phyloP scores from a whole-genome alignment of 306 rosid species.

The Abrus precatorius region DNA sequence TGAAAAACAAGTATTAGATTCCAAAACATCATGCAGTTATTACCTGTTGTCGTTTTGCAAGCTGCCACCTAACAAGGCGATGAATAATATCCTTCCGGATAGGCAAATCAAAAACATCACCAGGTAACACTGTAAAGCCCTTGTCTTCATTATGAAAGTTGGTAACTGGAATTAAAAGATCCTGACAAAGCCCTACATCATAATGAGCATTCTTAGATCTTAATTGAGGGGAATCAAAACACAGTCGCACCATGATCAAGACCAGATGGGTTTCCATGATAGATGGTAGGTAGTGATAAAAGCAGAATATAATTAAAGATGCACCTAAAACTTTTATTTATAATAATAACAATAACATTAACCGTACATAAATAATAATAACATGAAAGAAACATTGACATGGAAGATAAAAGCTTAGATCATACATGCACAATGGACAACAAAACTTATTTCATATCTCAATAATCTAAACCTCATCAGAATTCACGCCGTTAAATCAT shows the following conservation, averaged over 20 bases:
- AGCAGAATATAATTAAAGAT: slow-evolving; percentile 20
- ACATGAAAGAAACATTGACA: background rate
- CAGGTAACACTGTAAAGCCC: slow-evolving; percentile 90
- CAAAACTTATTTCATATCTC: slow-evolving; percentile 4
- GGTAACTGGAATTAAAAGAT: slow-evolving; percentile 89
- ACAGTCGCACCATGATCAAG: background rate
- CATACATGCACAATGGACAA: background rate
- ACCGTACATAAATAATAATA: background rate
- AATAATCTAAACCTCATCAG: background rate
- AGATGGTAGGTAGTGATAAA: slow-evolving; percentile 31
- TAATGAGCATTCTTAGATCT: slow-evolving; percentile 32
- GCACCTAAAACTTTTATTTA: slow-evolving; percentile 21
- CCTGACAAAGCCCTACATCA: slow-evolving; percentile 78
- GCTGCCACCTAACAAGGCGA: slow-evolving; percentile 94
- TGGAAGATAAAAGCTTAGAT: slow-evolving; percentile 7
- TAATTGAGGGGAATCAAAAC: slow-evolving; percentile 15
- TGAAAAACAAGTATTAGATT: slow-evolving; percentile 37
- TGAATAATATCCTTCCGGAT: slow-evolving; percentile 93
- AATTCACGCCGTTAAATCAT: slow-evolving; percentile 15
- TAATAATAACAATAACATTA: background rate
- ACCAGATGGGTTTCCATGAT: slow-evolving; percentile 3
- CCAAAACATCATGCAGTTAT: slow-evolving; percentile 34
- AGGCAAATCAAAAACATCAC: slow-evolving; percentile 92
- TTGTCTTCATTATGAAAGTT: slow-evolving; percentile 85
- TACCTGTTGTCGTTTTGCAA: slow-evolving; percentile 93